phyloP scores from a whole-genome alignment of 108 stramenopile genomes.

The Conticribra weissflogii region DNA sequence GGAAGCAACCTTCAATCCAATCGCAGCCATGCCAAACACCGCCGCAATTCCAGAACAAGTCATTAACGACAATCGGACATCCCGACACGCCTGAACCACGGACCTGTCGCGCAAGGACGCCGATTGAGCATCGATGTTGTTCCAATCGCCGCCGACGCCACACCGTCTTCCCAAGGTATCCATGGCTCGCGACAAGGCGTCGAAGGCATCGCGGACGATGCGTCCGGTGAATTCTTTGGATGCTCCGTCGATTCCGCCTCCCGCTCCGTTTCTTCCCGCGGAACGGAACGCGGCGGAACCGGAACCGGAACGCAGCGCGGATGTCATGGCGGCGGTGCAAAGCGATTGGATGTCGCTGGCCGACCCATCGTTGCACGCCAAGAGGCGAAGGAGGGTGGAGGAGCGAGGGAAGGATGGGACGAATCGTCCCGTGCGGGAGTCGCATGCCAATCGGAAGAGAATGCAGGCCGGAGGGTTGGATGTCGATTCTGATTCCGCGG shows the following conservation, averaged over 20 bases:
- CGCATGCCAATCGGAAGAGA: slow-evolving; percentile 82
- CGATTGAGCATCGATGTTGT: slow-evolving; percentile 66
- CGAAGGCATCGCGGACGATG: slow-evolving; percentile 77
- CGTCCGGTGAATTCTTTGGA: slow-evolving; percentile 61
- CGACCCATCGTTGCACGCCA: slow-evolving; percentile 77
- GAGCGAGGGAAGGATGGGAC: slow-evolving; percentile 69
- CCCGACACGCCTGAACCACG: slow-evolving; percentile 66
- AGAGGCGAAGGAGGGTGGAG: slow-evolving; percentile 58
- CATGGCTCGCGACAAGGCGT: slow-evolving; percentile 77
- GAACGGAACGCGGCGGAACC: slow-evolving; percentile 24
- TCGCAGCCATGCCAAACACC: slow-evolving; percentile 72
- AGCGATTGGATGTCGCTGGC: slow-evolving; percentile 69
- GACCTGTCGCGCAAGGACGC: slow-evolving; percentile 70
- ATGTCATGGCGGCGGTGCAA: slow-evolving; percentile 58
- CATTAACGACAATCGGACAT: slow-evolving; percentile 71
- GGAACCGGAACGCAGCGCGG: slow-evolving; percentile 2
- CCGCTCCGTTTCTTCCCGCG: slow-evolving; percentile 7
- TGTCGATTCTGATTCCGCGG: slow-evolving; percentile 3
- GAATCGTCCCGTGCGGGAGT: slow-evolving; percentile 81
- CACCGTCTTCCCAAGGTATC: slow-evolving; percentile 81
- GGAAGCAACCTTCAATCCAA: slow-evolving; percentile 66
- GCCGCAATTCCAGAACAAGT: slow-evolving; percentile 82
- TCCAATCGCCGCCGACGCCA: slow-evolving; percentile 86
- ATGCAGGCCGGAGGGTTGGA: slow-evolving; percentile 40
- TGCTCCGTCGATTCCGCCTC: slow-evolving; percentile 22